These are phyloP conservation scores for Calycina herbarum DNA, from an alignment of 2,329 filamentous ascomycete genomes.

Conservation along the genomic window DNA sequence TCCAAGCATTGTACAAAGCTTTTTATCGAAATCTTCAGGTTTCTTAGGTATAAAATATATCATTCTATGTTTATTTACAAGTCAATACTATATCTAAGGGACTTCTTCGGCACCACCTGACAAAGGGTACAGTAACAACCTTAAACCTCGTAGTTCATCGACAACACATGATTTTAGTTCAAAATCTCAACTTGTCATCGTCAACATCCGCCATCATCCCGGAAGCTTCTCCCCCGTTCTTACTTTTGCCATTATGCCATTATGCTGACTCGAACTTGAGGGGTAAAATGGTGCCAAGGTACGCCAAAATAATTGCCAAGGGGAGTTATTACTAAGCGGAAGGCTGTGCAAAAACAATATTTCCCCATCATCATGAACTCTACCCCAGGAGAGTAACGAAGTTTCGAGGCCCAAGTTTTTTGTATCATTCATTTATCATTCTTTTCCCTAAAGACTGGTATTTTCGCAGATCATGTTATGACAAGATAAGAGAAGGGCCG, in stretches of 20 bases:
- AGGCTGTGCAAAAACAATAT: background rate
- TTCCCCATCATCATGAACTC: background rate
- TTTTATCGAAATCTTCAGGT: background rate
- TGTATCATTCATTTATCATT: background rate
- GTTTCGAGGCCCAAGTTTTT: background rate
- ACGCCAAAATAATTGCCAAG: background rate
- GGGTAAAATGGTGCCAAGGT: background rate
- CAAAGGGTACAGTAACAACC: background rate
- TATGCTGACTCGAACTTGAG: background rate
- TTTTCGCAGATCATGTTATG: constrained; percentile 3
- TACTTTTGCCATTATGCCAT: too few species aligned
- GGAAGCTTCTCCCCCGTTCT: background rate
- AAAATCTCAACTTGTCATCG: background rate
- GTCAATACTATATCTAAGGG: too few species aligned
- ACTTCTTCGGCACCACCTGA: background rate
- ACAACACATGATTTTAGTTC: background rate
- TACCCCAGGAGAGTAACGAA: background rate
- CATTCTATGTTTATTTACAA: too few species aligned
- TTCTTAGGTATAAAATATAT: too few species aligned
- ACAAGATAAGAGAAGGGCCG: constrained; percentile 4
- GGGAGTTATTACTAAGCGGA: background rate
- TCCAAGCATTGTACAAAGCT: background rate
- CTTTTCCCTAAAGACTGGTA: background rate
- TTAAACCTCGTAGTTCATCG: background rate
- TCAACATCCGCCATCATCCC: background rate